A percentile compares a stretch with the other conserved stretches of the same genome.
Conservation (phyloP, 2,329 filamentous ascomycete genomes). For the Diplodia corticola region DNA sequence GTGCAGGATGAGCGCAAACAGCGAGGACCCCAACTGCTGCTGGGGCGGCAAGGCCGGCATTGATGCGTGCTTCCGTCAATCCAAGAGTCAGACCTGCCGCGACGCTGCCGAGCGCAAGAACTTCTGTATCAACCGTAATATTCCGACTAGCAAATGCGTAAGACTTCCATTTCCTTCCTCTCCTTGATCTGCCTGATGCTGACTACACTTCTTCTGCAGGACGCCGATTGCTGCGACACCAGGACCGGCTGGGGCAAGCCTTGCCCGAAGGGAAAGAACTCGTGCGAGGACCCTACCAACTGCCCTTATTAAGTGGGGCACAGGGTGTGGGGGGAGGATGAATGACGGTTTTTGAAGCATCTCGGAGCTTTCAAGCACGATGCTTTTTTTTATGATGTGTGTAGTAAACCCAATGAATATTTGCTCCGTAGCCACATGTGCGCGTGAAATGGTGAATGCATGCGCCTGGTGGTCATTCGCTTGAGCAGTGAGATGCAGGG, state of each 20-base stretch:
- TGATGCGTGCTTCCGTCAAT: background rate
- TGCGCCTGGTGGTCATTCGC: too few species aligned
- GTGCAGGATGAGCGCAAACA: background rate
- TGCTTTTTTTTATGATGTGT: too few species aligned
- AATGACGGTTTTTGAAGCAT: background rate
- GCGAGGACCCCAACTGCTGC: background rate
- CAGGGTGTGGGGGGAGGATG: background rate
- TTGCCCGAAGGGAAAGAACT: background rate
- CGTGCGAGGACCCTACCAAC: background rate
- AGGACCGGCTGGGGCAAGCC: background rate
- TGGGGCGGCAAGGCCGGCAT: background rate
- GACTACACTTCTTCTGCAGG: background rate
- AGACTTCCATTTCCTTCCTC: background rate
- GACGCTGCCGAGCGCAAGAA: background rate
- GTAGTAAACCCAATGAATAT: too few species aligned
- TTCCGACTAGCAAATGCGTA: background rate
- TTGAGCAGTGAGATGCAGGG: too few species aligned
- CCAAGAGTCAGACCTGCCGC: background rate
- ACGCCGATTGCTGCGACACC: background rate
- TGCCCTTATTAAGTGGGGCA: background rate
- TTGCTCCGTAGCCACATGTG: too few species aligned
- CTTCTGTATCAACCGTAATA: background rate
- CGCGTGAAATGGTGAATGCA: too few species aligned
- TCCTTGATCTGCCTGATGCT: background rate
- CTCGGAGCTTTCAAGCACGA: too few species aligned